Evolutionary conservation across 2,329 filamentous ascomycete genomes (phyloP), one percentile per base, ranked within the genome.

Genomic region (Pseudocercospora cruenta): DNA sequence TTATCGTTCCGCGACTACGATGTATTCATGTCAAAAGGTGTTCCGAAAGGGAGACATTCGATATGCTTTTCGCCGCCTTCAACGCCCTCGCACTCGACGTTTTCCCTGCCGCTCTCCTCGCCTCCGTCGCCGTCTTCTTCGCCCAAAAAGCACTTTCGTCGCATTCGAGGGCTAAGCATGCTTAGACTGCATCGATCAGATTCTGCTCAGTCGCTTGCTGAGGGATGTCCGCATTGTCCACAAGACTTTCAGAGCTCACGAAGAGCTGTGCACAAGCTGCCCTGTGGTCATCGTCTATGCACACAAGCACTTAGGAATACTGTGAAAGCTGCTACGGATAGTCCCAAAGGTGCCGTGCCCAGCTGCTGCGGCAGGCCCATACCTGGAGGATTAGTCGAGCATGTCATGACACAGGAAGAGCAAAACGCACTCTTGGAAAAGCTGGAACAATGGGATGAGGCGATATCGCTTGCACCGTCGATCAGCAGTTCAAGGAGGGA

Each of bases 331-430:
- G 77, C 79, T 26, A 72, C 68, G 8, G 69, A 70, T 14, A 66
- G 76, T 36, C 68, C 73, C 19, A 71, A 64, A n/a, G 77, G 76
- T 58, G 70, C 74, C 8, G 70, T 76, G 9, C 81, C 81, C 0
- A 77, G 72, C 62, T 82, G 80, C 66, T 82, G 81, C 67, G 78
- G 78, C 14, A 75, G 72, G 14, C 77, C 78, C 1, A 72, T 82
- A 19, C 79, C 80, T n/a, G 78, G 76, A 19, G 67, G 69, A 3
- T 69, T 80, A n/a, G 72, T 82, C 9, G 77, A 80, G 59, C 72
- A 72, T 39, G 76, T 80, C 7, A 71, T 79, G 72, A 78, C 76
- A 7, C 73, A 76, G 53, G 75, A 78, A 70, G 79, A 82, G 66
- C 75, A 78, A 60, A 74, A 74, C 39, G 71, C 74, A 12, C 70